A percentile compares a stretch with the other conserved stretches of the same genome.
Evolutionary conservation across 306 rosid species (phyloP).

Genomic region (Prinsepia uniflora): DNA sequence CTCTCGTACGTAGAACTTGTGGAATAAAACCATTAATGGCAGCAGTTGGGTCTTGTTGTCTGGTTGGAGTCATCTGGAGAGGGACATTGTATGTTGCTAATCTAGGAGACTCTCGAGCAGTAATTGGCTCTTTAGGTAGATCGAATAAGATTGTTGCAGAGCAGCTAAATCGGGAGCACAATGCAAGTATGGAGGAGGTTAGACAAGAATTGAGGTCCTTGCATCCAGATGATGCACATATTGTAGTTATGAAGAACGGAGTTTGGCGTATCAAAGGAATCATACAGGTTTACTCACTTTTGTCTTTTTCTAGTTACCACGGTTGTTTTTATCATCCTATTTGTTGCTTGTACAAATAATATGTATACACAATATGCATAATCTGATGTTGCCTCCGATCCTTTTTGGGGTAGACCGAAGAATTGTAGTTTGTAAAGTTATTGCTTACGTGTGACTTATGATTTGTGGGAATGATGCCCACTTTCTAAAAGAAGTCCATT

Average conservation of each 20-base stretch:
- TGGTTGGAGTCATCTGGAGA: slow-evolving; percentile 73
- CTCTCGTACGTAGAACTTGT: slow-evolving; percentile 66
- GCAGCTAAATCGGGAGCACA: slow-evolving; percentile 79
- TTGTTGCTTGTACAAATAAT: background rate
- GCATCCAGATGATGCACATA: slow-evolving; percentile 81
- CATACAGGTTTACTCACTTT: slow-evolving; percentile 63
- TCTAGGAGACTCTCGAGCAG: slow-evolving; percentile 84
- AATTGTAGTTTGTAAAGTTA: background rate
- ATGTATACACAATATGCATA: background rate
- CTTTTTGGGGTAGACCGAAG: background rate
- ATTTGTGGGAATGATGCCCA: background rate
- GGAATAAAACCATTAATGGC: slow-evolving; percentile 77
- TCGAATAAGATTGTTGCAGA: slow-evolving; percentile 68
- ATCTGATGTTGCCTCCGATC: background rate
- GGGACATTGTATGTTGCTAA: slow-evolving; percentile 70
- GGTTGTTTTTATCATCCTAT: background rate
- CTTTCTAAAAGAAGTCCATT: background rate
- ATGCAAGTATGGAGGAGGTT: slow-evolving; percentile 73
- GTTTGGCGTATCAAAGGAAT: slow-evolving; percentile 93
- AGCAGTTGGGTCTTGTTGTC: slow-evolving; percentile 85
- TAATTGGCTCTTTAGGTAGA: slow-evolving; percentile 59
- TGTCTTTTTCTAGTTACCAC: background rate
- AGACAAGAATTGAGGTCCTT: slow-evolving; percentile 66
- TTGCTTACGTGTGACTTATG: background rate
- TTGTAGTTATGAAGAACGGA: slow-evolving; percentile 77